Base-by-base conservation (phyloP, 306 rosid species). In the Trifolium pratense region DNA sequence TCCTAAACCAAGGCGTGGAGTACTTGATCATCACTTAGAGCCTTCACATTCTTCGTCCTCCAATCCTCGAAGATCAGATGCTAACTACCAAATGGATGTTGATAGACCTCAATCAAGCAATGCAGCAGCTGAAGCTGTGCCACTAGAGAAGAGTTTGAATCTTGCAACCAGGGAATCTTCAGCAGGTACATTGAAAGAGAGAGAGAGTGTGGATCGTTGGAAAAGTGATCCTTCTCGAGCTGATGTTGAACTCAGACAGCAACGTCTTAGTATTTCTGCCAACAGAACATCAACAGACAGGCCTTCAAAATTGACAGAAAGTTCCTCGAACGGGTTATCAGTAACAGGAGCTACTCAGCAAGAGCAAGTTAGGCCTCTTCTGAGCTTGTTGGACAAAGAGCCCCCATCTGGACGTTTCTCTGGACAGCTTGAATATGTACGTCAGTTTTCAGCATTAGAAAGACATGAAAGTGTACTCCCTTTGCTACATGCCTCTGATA, bases 381-480 rank as follows among this genome's bases (percentile, higher is more conserved):
- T 95, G 70, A 95, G 99, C 86, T 80, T 95, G 83, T 82, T 95
- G 86, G 99, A 95, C 29, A 94, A 94, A 83, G 99, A 94, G 75
- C 97, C 97, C 10, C 97, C 93, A 66, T 95, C 99, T 49, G 84
- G 99, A 70, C 99, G 85, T 75, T 83, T 88, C 48, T 94, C 99
- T 67, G 99, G 96, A 77, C 99, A 91, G 87, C 97, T 94, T 12
- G 99, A 94, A 79, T 91, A 88, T 86, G 90, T 91, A 48, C 92
- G 88, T 80, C 95, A 94, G 79, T 80, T 90, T 46, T 83, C 99
- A 32, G 97, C 96, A 32, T 84, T 91, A 81, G 99, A 95, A 75
- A 91, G 93, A 75, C 99, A 95, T 84, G 97, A 95, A 87, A 91
- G 93, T 81, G 91, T 91, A 75, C 87, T 91, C 70, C 99, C 99